A percentile compares a stretch with the other conserved stretches of the same genome.
These are phyloP conservation scores for Aquilaria sinensis DNA, from an alignment of 345 rosid species.

Conservation along the genomic window DNA sequence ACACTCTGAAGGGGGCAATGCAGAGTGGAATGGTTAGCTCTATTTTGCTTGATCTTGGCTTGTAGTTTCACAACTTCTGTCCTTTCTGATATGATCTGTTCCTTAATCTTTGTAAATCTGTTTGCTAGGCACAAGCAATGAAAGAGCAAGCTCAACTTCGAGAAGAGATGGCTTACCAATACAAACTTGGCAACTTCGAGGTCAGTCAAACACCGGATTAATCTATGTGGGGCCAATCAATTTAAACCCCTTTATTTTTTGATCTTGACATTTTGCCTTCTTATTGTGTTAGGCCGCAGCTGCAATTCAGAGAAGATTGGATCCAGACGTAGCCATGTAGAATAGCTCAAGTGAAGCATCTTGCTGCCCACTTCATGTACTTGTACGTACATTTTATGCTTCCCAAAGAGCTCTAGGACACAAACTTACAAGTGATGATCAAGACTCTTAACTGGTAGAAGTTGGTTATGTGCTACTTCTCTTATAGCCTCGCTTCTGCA, in stretches of 20 bases:
- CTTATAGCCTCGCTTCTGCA: too few relatives aligned
- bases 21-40: conserved; percentile 94
- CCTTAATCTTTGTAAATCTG: neutral
- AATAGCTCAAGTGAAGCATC: too few relatives aligned
- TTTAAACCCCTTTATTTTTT: neutral
- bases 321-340: conserved; percentile 66
- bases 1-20: conserved; percentile 71
- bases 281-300: conserved; percentile 46
- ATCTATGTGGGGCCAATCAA: neutral
- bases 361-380: too few relatives aligned
- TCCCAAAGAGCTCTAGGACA: too few relatives aligned
- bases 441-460: too few relatives aligned
- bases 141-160: conserved; percentile 85
- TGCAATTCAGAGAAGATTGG: conserved; percentile 71
- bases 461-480: too few relatives aligned
- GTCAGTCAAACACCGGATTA: conserved; percentile 23
- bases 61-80: neutral
- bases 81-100: conserved; percentile 1
- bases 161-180: conserved; percentile 93
- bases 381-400: too few relatives aligned
- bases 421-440: too few relatives aligned
- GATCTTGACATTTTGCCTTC: neutral
- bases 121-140: conserved; percentile 86
- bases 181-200: conserved; percentile 92
- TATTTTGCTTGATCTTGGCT: neutral